Evolutionary conservation across 371 early-diverging fungal species (phyloP), one percentile per base, ranked within the genome.

Genomic region (Fennellomyces sp.): DNA sequence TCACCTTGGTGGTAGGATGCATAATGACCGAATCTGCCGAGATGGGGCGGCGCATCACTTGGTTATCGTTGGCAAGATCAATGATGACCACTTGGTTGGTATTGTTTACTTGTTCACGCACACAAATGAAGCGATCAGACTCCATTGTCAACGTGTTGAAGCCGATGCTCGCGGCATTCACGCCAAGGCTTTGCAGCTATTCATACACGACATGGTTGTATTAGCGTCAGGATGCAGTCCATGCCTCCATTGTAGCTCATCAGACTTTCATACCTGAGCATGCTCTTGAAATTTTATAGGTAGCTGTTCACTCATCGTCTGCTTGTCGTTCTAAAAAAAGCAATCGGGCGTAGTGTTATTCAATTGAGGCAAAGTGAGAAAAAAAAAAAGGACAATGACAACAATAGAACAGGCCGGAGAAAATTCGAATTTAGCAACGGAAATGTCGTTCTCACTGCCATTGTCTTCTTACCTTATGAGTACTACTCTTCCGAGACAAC

Each of bases 11-110:
- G 27, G 84, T 87, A 2, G 97, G 97, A 72, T 98, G 92, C 98
- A 98, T 98, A 67, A 98, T 95, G 51, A 95, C 98, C 13, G 97
- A 95, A 68, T 98, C 98, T 5, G 98, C 98, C 30, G 96, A 89
- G 68, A 97, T 98, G 57, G 95, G 96, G 49, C 97, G 80, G 50
- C 95, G 90, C 63, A 90, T 82, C 29, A 94, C 70, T 63, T 94
- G 92, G 42, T 83, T 81, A 29, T 90, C 84, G 67, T 95, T 88
- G 52, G 82, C 75, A 78, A 98, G 79, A 79, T 98, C 98, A 47
- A 98, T 83, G 63, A 98, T 95, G 60, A 94, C 94, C 25, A 98
- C 95, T 68, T 92, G 89, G 57, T 92, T 93, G 63, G 85, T 84
- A 56, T 91, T 87, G 54, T 93, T 92, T 28, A 86, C 89, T 55